These are phyloP conservation scores for Aaosphaeria arxii DNA, from an alignment of 2,329 filamentous ascomycete species.

Conservation along the genomic window DNA sequence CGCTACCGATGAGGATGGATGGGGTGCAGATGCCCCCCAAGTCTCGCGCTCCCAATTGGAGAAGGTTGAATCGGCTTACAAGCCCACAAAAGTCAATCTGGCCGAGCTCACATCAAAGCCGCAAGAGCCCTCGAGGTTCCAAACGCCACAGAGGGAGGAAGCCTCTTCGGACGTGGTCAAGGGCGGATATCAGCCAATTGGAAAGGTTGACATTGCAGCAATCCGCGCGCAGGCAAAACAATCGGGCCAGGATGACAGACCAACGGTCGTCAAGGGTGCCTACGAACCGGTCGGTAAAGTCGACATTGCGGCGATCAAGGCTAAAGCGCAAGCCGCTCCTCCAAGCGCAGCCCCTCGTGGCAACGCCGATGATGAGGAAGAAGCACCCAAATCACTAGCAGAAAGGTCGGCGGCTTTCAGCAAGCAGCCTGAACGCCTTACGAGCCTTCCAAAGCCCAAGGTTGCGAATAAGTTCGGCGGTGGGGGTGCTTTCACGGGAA, in stretches of 20 bases:
- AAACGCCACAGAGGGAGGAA: slow-evolving; percentile 48
- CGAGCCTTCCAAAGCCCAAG: slow-evolving; percentile 89
- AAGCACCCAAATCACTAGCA: slow-evolving; percentile 62
- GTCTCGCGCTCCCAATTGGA: slow-evolving; percentile 83
- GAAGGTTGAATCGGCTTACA: slow-evolving; percentile 89
- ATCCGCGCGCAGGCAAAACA: slow-evolving; percentile 73
- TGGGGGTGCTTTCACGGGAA: slow-evolving; percentile 73
- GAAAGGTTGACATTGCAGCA: slow-evolving; percentile 95
- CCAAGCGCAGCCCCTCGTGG: slow-evolving; percentile 21
- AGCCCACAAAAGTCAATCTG: slow-evolving; percentile 94
- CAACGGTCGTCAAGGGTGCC: slow-evolving; percentile 81
- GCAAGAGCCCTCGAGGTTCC: slow-evolving; percentile 62
- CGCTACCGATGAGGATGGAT: slow-evolving; percentile 78
- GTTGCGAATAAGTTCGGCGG: slow-evolving; percentile 84
- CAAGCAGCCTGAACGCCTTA: slow-evolving; percentile 71
- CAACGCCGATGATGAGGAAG: slow-evolving; percentile 42
- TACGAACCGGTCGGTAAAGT: slow-evolving; percentile 97
- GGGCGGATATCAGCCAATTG: slow-evolving; percentile 88
- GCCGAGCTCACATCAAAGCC: slow-evolving; percentile 75
- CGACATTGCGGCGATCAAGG: slow-evolving; percentile 90
- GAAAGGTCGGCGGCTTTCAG: slow-evolving; percentile 74
- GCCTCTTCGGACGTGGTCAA: slow-evolving; percentile 64
- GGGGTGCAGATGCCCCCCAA: slow-evolving; percentile 91
- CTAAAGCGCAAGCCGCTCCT: slow-evolving; percentile 63
- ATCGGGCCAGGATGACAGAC: slow-evolving; percentile 69